phyloP scores from a whole-genome alignment of 129 eudicot species.

The Flaveria ramosissima region DNA sequence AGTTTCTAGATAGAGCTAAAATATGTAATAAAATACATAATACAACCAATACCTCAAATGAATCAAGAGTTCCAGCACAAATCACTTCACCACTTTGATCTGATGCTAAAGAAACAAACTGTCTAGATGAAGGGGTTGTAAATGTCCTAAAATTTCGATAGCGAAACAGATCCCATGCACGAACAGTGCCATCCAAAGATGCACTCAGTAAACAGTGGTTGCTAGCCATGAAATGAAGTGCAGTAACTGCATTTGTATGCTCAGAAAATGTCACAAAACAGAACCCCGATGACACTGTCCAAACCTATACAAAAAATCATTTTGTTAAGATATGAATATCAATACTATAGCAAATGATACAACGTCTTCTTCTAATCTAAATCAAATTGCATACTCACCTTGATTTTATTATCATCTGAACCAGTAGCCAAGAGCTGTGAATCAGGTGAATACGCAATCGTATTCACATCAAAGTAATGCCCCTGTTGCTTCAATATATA shows the following conservation, averaged over 20 bases:
- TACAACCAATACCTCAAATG: conserved; percentile 72
- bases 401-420: conserved; percentile 96
- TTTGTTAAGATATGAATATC: conserved; percentile 1
- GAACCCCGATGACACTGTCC: conserved; percentile 95
- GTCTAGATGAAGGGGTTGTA: conserved; percentile 89
- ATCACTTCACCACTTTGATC: conserved; percentile 99
- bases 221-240: conserved; percentile 84
- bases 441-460: conserved; percentile 88
- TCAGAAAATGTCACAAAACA: conserved; percentile 91
- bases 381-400: conserved; percentile 40
- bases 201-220: conserved; percentile 92
- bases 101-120: conserved; percentile 89
- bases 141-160: conserved; percentile 91
- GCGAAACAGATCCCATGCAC: conserved; percentile 95
- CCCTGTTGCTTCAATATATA: conserved; percentile 95
- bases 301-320: conserved; percentile 54
- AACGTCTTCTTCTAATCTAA: background rate
- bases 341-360: background rate
- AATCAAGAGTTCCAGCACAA: conserved; percentile 99
- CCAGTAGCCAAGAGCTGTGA: conserved; percentile 98
- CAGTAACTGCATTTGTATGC: conserved; percentile 98
- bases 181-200: conserved; percentile 95
- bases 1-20: conserved; percentile 2
- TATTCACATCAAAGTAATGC: conserved; percentile 92
- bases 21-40: background rate